Evolutionary conservation across 192 early-diverging fungal genomes (phyloP).

Genomic region (Mortierella hygrophila): DNA sequence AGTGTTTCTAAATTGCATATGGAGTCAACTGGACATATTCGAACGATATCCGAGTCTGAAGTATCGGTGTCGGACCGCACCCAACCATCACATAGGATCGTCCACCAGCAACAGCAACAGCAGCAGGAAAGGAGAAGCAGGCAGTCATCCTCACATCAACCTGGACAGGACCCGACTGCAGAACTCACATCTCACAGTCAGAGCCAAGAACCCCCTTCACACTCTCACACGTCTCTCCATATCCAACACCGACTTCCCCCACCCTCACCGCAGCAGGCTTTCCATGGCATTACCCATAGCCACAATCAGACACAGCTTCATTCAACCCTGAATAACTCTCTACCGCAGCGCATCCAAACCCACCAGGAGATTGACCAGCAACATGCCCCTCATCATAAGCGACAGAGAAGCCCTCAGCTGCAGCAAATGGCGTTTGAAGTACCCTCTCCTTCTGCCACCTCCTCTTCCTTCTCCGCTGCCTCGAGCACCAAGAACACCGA

Average conservation of each 20-base stretch:
- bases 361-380: constrained; percentile 11
- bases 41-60: constrained; percentile 46
- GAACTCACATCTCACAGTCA: not conserved
- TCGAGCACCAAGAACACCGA: constrained; percentile 15
- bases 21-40: constrained; percentile 43
- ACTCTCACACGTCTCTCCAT: constrained; percentile 2
- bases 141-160: constrained; percentile 11
- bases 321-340: not conserved
- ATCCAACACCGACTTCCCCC: not conserved
- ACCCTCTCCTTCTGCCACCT: not conserved
- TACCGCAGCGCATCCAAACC: constrained; percentile 11
- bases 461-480: not conserved
- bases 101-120: constrained; percentile 14
- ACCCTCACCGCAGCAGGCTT: constrained; percentile 15
- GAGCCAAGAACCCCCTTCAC: not conserved
- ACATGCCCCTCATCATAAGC: constrained; percentile 28
- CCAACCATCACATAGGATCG: constrained; percentile 1
- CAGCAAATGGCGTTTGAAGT: not conserved
- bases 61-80: constrained; percentile 18
- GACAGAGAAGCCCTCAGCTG: constrained; percentile 42
- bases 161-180: not conserved
- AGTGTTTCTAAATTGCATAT: constrained; percentile 5
- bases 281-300: not conserved
- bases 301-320: not conserved
- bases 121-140: not conserved